Evolutionary conservation across 805 yeast species (phyloP), one percentile per base, ranked within the genome.

Genomic region (Yamadazyma sp.): DNA sequence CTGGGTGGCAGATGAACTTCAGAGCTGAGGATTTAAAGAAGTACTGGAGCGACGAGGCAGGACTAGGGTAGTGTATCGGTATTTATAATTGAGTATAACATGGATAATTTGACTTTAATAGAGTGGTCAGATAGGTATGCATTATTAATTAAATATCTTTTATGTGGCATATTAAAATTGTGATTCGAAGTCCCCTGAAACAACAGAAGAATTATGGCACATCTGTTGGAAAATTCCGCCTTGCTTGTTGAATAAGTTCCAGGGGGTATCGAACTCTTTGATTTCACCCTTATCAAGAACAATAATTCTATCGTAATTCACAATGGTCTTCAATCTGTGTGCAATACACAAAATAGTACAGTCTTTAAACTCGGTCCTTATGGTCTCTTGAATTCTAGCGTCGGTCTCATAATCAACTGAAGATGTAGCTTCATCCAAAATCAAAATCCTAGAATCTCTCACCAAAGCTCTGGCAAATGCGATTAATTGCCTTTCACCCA

Each of bases 341-440:
- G 96, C 96, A 60, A 88, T 87, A 46, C 95, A 86, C 46, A 87
- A 66, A 35, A 87, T 80, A 0, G 95, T 87, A 43, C 91, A 80
- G 18, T 77, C 60, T 3, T 60, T 38, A 55, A 88, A 88, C 54
- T 85, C 90, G 13, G 67, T 64, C 12, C 74, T 66, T 33, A 83
- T 84, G 5, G 95, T 84, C n/a, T 62, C 47, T 55, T 87, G 95
- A 46, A 88, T 84, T 55, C 77, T 76, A 5, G 84, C 70, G 58
- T 87, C 96, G 0, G 95, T 87, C 49, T 83, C 89, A 53, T 85
- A 87, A 61, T 87, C 96, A 43, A 87, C 86, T 24, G 81, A 75
- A 0, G 84, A 77, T 0, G 87, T 80, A 20, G 86, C 96, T 60
- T 87, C 96, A 58, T 87, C 96, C 44, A 87, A 62, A 44, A 87